These are phyloP conservation scores for Nicotiana benthamiana DNA, from an alignment of 257 asterid genomes.

Conservation along the genomic window DNA sequence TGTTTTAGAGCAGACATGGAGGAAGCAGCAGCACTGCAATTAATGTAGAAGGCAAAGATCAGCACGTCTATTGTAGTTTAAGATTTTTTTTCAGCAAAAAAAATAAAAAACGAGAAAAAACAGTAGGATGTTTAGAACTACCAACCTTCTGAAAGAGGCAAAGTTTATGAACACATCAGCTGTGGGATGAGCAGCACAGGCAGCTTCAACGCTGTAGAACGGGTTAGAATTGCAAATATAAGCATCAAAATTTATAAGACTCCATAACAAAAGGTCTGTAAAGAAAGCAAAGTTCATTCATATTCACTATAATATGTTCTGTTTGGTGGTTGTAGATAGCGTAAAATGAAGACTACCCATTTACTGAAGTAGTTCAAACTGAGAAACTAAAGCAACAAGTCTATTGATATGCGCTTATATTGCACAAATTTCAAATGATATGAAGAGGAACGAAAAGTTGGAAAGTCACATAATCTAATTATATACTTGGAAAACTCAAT, in stretches of 20 bases:
- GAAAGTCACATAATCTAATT: background rate
- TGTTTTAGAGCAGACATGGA: slow-evolving; percentile 96
- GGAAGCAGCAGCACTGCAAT: slow-evolving; percentile 95
- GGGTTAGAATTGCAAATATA: background rate
- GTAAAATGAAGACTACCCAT: background rate
- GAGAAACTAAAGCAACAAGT: background rate
- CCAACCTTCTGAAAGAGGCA: slow-evolving; percentile 96
- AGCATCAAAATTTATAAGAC: background rate
- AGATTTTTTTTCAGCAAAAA: background rate
- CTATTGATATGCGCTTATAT: background rate
- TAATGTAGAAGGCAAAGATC: background rate
- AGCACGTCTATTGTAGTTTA: background rate
- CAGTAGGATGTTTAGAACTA: background rate
- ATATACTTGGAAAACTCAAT: background rate
- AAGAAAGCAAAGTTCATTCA: background rate
- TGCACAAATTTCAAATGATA: background rate
- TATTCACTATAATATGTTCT: background rate
- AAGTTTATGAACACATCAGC: slow-evolving; percentile 99
- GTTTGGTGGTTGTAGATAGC: background rate
- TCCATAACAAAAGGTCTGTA: background rate
- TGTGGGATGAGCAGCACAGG: slow-evolving; percentile 93
- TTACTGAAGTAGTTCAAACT: background rate
- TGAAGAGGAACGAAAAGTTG: background rate
- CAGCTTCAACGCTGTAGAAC: slow-evolving; percentile 78
- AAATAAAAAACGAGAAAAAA: background rate